Evolutionary conservation across 768 basidiomycete species (phyloP), one percentile per base, ranked within the genome.

Genomic region (Boletellus emodensis): DNA sequence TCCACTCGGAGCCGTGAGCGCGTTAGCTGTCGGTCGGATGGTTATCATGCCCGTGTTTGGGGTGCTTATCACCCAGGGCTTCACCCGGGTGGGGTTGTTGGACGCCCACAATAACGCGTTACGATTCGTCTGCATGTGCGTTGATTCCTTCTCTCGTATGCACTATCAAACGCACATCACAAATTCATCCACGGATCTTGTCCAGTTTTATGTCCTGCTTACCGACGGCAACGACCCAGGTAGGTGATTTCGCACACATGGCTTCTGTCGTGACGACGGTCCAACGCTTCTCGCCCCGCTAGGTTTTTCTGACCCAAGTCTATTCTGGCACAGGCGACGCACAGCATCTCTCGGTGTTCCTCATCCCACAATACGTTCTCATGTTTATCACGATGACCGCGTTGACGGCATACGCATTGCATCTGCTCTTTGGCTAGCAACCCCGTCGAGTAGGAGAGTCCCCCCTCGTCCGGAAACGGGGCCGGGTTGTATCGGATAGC

Each of bases 51-150:
- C 86, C 1, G 54, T 87, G 0, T 38, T 88, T 3, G 86, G 85
- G 0, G 78, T 85, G 12, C 59, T 80, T 11, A 75, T 89, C 1
- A 78, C 73, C 11, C 64, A 78, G 48, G 76, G 72, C 5, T 63
- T 87, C n/a, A 75, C 75, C 14, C 63, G 59, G 3, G 63, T 54
- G 0, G 78, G 78, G 1, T 38, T 86, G 7, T 76, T 86, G 17
- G 56, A 73, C 5, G 58, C 58, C 47, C 71, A 79, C 0, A 77
- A 87, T 55, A 79, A 79, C 33, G 81, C 87, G 0, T 60, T 87
- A 17, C 73, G 75, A 53, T 84, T 87, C 47, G 78, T 86, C 14
- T 82, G 82, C 78, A 81, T 87, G 84, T 85, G 49, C 61, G 84
- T 70, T 4, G 30, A 26, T 26, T 26, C 24, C 24, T 26, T 26